A percentile compares a stretch with the other conserved stretches of the same genome.
Conservation (phyloP, 208 protist species). For the Leptomonas seymouri region DNA sequence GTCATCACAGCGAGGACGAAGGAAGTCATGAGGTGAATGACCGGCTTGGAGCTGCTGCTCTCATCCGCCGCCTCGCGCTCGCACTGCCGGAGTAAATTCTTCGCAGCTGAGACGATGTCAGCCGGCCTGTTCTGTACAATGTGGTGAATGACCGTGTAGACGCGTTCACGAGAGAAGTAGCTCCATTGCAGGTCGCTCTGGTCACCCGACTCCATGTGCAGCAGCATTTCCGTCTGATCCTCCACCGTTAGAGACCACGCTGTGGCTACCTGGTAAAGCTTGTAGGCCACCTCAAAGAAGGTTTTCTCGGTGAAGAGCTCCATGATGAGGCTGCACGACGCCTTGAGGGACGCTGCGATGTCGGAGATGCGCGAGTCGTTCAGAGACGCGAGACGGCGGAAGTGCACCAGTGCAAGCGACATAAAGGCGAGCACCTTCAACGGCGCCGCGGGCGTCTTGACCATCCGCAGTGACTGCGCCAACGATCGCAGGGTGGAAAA, state of each 20-base stretch:
- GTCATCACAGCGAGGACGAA: constrained; percentile 68
- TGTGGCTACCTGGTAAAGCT: constrained; percentile 51
- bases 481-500: constrained; percentile 50
- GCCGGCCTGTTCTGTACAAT: constrained; percentile 37
- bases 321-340: constrained; percentile 57
- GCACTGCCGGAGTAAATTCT: constrained; percentile 35
- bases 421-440: constrained; percentile 66
- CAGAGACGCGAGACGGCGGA: constrained; percentile 50
- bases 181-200: constrained; percentile 43
- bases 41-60: constrained; percentile 24
- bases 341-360: constrained; percentile 62
- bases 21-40: constrained; percentile 67
- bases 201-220: constrained; percentile 39
- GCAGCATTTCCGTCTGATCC: constrained; percentile 65
- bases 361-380: constrained; percentile 55
- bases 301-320: constrained; percentile 58
- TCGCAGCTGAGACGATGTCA: constrained; percentile 29
- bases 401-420: constrained; percentile 63
- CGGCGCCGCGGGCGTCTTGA: constrained; percentile 32
- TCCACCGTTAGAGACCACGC: constrained; percentile 55
- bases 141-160: constrained; percentile 49
- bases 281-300: constrained; percentile 44
- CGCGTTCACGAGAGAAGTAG: constrained; percentile 50
- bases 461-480: constrained; percentile 35
- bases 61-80: constrained; percentile 31